phyloP scores from a whole-genome alignment of 2,329 filamentous ascomycete species.

The Talaromyces sp. region DNA sequence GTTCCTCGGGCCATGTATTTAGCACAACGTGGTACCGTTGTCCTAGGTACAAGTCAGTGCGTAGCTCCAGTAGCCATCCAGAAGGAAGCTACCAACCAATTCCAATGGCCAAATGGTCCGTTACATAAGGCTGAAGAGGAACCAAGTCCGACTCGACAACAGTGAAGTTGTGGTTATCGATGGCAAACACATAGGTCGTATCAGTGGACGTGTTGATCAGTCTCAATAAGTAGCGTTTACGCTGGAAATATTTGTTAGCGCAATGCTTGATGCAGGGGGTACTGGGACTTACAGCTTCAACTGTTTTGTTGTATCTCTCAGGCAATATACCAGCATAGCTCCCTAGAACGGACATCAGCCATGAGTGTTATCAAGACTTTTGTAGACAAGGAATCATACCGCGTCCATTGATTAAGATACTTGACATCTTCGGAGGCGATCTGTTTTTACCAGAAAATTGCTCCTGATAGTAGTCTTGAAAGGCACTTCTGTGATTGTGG shows the following conservation, averaged over 20 bases:
- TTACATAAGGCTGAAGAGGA: not conserved
- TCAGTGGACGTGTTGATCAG: not conserved
- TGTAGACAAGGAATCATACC: not conserved
- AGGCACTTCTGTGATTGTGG: not conserved
- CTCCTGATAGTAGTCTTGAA: not conserved
- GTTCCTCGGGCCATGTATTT: not conserved
- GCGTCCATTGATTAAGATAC: not conserved
- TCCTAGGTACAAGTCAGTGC: not conserved
- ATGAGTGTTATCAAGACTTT: too few relatives aligned
- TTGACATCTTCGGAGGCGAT: not conserved
- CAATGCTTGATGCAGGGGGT: too few relatives aligned
- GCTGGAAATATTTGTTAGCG: not conserved
- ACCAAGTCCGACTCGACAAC: conserved; percentile 1
- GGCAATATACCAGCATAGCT: too few relatives aligned
- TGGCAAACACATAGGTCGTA: not conserved
- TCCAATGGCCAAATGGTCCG: not conserved
- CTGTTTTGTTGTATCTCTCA: too few relatives aligned
- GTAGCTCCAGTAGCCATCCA: not conserved
- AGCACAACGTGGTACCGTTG: conserved; percentile 1
- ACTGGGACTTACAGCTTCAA: too few relatives aligned
- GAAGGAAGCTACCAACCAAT: not conserved
- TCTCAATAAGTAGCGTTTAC: not conserved
- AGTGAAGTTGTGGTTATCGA: not conserved
- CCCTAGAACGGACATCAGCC: not conserved
- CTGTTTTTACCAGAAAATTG: not conserved